Conservation (phyloP, 768 basidiomycete species). For the Rhodotorula babjevae region DNA sequence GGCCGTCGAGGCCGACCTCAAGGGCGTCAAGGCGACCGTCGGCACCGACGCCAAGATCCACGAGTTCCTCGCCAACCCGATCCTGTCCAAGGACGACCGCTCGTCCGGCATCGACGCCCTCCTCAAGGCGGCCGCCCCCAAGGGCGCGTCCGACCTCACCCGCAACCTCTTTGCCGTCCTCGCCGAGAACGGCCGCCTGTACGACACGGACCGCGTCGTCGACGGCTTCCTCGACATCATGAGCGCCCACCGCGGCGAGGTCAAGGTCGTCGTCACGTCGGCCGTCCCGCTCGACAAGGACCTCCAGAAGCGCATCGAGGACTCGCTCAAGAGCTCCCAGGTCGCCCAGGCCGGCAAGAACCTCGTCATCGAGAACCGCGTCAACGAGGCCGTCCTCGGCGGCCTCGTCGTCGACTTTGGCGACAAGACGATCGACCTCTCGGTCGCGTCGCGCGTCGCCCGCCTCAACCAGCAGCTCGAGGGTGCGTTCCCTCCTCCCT, state of each 20-base stretch:
- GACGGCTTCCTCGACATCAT: slow-evolving; percentile 87
- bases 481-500: slow-evolving; percentile 40
- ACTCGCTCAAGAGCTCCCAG: slow-evolving; percentile 77
- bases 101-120: slow-evolving; percentile 62
- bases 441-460: slow-evolving; percentile 86
- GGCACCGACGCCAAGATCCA: slow-evolving; percentile 64
- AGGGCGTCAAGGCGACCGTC: slow-evolving; percentile 59
- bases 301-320: slow-evolving; percentile 70
- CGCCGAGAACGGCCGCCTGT: slow-evolving; percentile 86
- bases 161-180: slow-evolving; percentile 78
- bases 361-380: slow-evolving; percentile 87
- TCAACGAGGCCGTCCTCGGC: slow-evolving; percentile 85
- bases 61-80: slow-evolving; percentile 81
- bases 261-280: slow-evolving; percentile 78
- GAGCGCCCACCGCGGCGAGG: slow-evolving; percentile 81
- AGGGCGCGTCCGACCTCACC: slow-evolving; percentile 63
- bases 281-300: slow-evolving; percentile 67
- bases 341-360: slow-evolving; percentile 79
- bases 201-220: slow-evolving; percentile 77
- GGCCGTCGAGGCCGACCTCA: slow-evolving; percentile 81
- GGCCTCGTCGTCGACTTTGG: slow-evolving; percentile 94
- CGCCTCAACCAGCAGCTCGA: slow-evolving; percentile 85
- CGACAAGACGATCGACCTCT: slow-evolving; percentile 95
- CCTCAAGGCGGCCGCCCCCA: slow-evolving; percentile 51
- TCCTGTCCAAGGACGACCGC: slow-evolving; percentile 76